phyloP scores from a whole-genome alignment of 306 rosid genomes.

The Dalbergia oliveri region DNA sequence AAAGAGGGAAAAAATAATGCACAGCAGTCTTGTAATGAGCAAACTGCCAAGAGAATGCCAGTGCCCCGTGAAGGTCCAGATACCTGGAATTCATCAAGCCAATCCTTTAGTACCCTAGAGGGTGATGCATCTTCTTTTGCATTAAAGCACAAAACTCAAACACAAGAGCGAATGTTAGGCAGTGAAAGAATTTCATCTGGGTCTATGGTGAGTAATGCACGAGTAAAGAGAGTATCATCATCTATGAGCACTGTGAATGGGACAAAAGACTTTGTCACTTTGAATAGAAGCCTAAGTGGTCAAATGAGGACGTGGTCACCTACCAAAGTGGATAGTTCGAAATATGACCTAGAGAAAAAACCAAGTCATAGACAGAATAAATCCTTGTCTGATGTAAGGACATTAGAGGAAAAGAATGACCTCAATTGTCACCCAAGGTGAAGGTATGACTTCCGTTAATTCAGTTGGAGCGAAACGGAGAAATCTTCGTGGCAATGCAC shows the following conservation, averaged over 20 bases:
- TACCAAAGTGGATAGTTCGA: constrained; percentile 60
- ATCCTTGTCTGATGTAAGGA: constrained; percentile 56
- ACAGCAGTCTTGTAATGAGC: constrained; percentile 42
- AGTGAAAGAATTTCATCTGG: constrained; percentile 56
- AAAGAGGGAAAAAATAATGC: constrained; percentile 47
- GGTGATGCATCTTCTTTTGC: constrained; percentile 54
- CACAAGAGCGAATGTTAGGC: constrained; percentile 55
- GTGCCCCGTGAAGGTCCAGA: constrained; percentile 49
- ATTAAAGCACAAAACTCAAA: constrained; percentile 55
- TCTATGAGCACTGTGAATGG: constrained; percentile 52
- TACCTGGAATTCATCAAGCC: constrained; percentile 58
- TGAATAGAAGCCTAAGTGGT: constrained; percentile 71
- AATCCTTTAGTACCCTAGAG: constrained; percentile 46
- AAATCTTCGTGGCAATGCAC: constrained; percentile 47
- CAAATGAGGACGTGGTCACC: constrained; percentile 59
- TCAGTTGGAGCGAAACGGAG: constrained; percentile 55
- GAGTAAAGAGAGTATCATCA: constrained; percentile 62
- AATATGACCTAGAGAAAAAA: constrained; percentile 66
- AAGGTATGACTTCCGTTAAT: constrained; percentile 46
- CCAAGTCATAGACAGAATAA: constrained; percentile 57
- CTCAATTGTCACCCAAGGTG: constrained; percentile 50
- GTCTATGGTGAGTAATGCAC: constrained; percentile 54
- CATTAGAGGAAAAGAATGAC: constrained; percentile 76
- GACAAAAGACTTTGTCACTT: constrained; percentile 77
- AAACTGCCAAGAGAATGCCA: constrained; percentile 50